Conservation (phyloP, 257 asterid species). For the Haberlea rhodopensis region DNA sequence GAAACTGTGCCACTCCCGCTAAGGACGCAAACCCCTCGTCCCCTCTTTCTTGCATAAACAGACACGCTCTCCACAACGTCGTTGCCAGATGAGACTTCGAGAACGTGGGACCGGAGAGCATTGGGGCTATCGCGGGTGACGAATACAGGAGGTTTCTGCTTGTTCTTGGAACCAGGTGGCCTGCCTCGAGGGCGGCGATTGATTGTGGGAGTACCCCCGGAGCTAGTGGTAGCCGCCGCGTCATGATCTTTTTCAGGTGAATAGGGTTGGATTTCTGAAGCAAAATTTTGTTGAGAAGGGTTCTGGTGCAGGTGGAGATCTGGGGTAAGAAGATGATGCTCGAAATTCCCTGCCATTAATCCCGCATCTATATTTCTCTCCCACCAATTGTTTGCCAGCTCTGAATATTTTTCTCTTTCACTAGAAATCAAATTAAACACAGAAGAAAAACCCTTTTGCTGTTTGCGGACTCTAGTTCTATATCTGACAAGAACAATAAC, state of each 20-base stretch:
- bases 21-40: neutral
- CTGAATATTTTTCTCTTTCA: conserved; percentile 6
- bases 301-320: conserved; percentile 27
- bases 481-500: conserved; percentile 29
- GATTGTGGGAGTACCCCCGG: conserved; percentile 39
- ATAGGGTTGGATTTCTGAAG: conserved; percentile 9
- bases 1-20: neutral
- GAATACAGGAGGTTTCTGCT: conserved; percentile 22
- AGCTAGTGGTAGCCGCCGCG: conserved; percentile 41
- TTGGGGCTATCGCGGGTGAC: neutral
- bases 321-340: conserved; percentile 38
- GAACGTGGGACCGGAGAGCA: neutral
- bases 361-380: conserved; percentile 23
- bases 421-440: neutral
- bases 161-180: conserved; percentile 70
- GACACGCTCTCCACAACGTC: neutral
- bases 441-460: neutral
- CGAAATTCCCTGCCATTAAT: conserved; percentile 40
- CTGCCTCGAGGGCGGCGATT: conserved; percentile 74
- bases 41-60: neutral
- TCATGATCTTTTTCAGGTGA: conserved; percentile 34
- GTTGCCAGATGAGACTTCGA: neutral
- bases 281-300: conserved; percentile 20
- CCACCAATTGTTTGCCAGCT: conserved; percentile 29
- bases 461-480: neutral